These are phyloP conservation scores for Cryptosporidium viatorum DNA, from an alignment of 169 alveolate genomes.

Conservation along the genomic window DNA sequence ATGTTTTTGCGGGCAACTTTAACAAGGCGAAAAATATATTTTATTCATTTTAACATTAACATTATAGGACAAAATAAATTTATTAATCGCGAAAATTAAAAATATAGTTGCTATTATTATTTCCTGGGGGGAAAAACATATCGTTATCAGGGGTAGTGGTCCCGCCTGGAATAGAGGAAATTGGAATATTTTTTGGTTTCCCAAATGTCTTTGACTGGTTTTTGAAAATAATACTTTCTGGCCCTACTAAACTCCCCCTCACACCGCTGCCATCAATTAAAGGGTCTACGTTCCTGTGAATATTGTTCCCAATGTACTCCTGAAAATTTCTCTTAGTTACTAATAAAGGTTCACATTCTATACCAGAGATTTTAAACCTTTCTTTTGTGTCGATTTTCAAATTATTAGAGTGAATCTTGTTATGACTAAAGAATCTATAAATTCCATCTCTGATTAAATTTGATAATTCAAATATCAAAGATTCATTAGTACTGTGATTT, in stretches of 20 bases:
- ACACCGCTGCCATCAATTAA: slow-evolving; percentile 43
- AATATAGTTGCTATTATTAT: background rate
- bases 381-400: background rate
- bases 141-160: slow-evolving; percentile 33
- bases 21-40: background rate
- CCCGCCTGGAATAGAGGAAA: slow-evolving; percentile 55
- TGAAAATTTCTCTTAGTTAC: background rate
- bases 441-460: background rate
- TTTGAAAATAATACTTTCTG: slow-evolving; percentile 48
- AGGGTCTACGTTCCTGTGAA: slow-evolving; percentile 29
- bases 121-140: slow-evolving; percentile 64
- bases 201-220: background rate
- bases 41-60: no score
- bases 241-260: slow-evolving; percentile 65
- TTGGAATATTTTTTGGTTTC: slow-evolving; percentile 40
- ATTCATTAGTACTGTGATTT: background rate
- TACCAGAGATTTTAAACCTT: background rate
- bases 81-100: background rate
- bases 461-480: background rate
- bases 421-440: background rate
- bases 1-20: background rate
- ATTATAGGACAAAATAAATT: background rate
- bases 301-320: background rate
- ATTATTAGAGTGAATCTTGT: background rate
- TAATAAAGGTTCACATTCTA: background rate